These are phyloP conservation scores for Coffea canephora DNA, from an alignment of 257 asterid species.

Conservation along the genomic window DNA sequence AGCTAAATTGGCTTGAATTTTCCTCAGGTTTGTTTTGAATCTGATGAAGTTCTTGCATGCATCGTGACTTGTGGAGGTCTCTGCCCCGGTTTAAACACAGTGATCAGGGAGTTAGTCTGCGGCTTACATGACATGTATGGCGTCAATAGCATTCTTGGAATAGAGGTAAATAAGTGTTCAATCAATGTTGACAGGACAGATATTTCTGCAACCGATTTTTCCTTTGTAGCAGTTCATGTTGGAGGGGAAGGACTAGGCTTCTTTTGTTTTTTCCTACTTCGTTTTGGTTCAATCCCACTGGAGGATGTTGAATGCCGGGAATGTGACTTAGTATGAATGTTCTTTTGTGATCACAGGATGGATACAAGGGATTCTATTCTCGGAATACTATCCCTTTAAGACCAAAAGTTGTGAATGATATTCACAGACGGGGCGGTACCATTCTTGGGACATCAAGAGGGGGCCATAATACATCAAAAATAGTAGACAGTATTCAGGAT, in stretches of 20 bases:
- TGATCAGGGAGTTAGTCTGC: conserved; percentile 22
- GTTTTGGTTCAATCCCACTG: too few species aligned
- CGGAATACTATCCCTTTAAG: conserved; percentile 15
- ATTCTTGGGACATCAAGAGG: conserved; percentile 25
- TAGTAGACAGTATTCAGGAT: conserved; percentile 28
- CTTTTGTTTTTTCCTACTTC: too few species aligned
- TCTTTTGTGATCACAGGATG: conserved; percentile 4
- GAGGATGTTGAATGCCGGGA: neutral
- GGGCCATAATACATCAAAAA: conserved; percentile 14
- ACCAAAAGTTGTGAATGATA: conserved; percentile 21
- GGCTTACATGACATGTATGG: conserved; percentile 27
- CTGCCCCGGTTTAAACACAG: conserved; percentile 27
- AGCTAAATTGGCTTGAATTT: neutral
- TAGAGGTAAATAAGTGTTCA: conserved; percentile 9
- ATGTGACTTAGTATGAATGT: neutral
- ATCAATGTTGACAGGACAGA: neutral
- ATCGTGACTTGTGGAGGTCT: conserved; percentile 28
- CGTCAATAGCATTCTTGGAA: conserved; percentile 19
- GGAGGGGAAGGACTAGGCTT: neutral
- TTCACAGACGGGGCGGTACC: conserved; percentile 27
- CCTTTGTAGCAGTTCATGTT: too few species aligned
- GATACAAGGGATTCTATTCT: conserved; percentile 23
- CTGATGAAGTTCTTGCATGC: conserved; percentile 23
- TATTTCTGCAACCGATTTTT: neutral
- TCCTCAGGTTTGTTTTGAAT: conserved; percentile 19